These are phyloP conservation scores for Xylaria sp. DNA, from an alignment of 2,329 filamentous ascomycete genomes.

Conservation along the genomic window DNA sequence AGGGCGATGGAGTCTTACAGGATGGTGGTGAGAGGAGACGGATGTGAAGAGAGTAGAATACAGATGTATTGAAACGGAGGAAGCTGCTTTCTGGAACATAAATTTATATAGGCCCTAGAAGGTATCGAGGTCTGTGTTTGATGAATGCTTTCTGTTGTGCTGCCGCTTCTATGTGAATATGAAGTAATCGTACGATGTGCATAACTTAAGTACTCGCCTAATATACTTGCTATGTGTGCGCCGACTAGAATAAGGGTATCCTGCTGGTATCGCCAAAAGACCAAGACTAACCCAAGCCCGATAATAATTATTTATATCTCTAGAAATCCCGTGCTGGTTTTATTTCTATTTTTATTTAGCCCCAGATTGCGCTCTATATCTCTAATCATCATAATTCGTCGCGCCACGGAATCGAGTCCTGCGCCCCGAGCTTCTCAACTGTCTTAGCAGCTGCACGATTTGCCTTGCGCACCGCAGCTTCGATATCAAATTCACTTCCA, in stretches of 20 bases:
- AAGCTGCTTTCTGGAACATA: conserved; percentile 12
- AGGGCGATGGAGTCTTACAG: conserved; percentile 44
- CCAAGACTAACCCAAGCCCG: not conserved
- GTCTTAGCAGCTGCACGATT: conserved; percentile 72
- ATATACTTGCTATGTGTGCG: not conserved
- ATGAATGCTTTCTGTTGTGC: not conserved
- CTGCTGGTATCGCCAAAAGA: not conserved
- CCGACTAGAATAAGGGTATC: not conserved
- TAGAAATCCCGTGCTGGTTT: not conserved
- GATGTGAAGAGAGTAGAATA: not conserved
- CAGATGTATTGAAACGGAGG: not conserved
- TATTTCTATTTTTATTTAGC: not conserved
- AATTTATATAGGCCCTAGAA: conserved; percentile 18
- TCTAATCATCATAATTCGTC: conserved; percentile 55
- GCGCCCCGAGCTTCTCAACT: conserved; percentile 72
- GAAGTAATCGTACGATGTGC: not conserved
- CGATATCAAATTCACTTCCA: conserved; percentile 60
- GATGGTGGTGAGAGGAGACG: conserved; percentile 42
- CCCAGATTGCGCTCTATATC: not conserved
- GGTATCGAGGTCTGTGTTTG: not conserved
- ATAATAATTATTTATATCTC: not conserved
- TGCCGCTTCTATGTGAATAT: not conserved
- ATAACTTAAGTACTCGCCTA: not conserved
- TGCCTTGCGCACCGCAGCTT: conserved; percentile 68
- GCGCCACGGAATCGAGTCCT: conserved; percentile 73